Conservation (phyloP, 129 eudicot species). For the sunflower (Helianthus annuus) region DNA sequence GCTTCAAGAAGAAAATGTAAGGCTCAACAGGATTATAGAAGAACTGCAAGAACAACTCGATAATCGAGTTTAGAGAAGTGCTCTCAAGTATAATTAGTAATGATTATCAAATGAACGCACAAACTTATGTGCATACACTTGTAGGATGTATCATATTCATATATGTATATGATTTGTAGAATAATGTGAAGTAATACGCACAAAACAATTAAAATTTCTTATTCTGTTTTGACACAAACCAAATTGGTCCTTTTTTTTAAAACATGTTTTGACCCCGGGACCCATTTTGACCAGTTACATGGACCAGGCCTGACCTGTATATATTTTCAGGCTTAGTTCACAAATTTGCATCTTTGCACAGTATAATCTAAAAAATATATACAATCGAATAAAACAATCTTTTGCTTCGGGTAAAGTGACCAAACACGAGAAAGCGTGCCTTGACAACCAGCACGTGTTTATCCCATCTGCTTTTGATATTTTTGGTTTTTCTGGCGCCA, state of each 20-base stretch:
- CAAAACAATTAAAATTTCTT: not conserved
- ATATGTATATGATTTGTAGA: constrained; percentile 17
- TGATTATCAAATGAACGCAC: not conserved
- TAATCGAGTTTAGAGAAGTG: not conserved
- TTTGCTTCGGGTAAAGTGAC: too few relatives aligned
- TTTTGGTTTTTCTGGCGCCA: too few relatives aligned
- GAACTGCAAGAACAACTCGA: constrained; percentile 41
- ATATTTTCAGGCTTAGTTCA: not conserved
- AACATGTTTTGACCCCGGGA: not conserved
- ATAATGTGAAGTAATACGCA: not conserved
- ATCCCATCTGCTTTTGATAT: too few relatives aligned
- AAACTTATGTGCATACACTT: constrained; percentile 4
- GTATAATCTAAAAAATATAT: not conserved
- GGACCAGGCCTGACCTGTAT: not conserved
- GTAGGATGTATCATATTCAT: not conserved
- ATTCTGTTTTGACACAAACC: not conserved
- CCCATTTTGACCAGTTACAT: not conserved
- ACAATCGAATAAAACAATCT: not conserved
- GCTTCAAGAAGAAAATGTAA: constrained; percentile 53
- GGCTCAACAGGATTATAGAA: constrained; percentile 37
- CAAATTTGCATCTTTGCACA: not conserved
- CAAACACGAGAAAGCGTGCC: too few relatives aligned
- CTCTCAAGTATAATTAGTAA: not conserved
- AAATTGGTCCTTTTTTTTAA: not conserved
- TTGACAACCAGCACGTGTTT: too few relatives aligned